These are phyloP conservation scores for Carex scoparia DNA, from an alignment of 176 grass and related monocot species.

Conservation along the genomic window DNA sequence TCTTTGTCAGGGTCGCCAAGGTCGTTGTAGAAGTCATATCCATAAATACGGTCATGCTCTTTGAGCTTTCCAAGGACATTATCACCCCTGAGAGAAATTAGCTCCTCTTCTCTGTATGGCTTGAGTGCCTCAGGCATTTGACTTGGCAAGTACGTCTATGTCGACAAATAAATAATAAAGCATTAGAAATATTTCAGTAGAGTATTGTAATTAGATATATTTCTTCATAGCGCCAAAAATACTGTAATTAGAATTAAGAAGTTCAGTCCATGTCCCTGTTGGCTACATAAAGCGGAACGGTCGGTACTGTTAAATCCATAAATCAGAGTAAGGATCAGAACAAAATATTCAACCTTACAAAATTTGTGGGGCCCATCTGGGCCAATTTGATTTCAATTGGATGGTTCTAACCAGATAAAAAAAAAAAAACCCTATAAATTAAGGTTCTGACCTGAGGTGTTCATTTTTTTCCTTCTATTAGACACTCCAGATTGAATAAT, in stretches of 20 bases:
- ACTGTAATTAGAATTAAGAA: neutral
- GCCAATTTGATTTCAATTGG: neutral
- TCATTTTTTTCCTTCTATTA: neutral
- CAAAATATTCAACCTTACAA: neutral
- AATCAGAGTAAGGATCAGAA: too few species aligned
- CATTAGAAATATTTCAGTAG: neutral
- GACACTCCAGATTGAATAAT: neutral
- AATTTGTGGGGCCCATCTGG: neutral
- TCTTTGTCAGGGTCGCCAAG: constrained; percentile 43
- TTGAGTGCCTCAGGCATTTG: constrained; percentile 51
- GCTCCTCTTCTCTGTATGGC: constrained; percentile 66
- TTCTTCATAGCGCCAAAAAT: neutral
- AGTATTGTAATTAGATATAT: neutral
- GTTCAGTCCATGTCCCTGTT: neutral
- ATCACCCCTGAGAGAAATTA: constrained; percentile 49
- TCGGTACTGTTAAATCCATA: neutral
- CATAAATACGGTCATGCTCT: constrained; percentile 62
- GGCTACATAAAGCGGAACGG: neutral
- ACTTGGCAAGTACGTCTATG: constrained; percentile 56
- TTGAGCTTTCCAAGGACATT: constrained; percentile 31
- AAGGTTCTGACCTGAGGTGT: neutral
- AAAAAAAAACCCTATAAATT: too few species aligned
- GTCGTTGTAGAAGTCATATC: constrained; percentile 71
- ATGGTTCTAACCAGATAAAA: too few species aligned
- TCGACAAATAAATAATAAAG: neutral